Evolutionary conservation across 768 basidiomycete genomes (phyloP), one percentile per base, ranked within the genome.

Genomic region (Chiua virens): DNA sequence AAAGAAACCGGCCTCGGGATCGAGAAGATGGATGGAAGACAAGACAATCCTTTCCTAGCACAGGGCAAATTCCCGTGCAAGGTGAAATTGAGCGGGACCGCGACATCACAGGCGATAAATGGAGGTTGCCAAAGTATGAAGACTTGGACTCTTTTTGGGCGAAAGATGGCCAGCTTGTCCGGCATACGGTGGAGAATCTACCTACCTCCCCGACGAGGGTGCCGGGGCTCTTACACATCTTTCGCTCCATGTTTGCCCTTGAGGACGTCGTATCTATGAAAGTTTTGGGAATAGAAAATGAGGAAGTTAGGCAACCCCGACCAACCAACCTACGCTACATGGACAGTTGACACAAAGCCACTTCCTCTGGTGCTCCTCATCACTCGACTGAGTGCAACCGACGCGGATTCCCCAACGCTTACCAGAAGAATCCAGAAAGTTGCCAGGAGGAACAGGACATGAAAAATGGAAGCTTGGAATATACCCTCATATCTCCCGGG

Each of bases 401-500:
- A 63, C 13, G 58, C 63, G 3, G 55, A 61, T 1, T 75, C 82
- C 40, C 56, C 57, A 6, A 58, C 23, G 5, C 60, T 82, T 15
- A 52, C 81, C 8, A 52, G 40, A 8, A 66, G 56, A 37, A 60
- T 80, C 8, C 62, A 68, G 46, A 58, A 65, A 35, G 56, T 66
- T 10, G 77, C 79, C n/a, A 59, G 50, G 36, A 61, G 67, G 30
- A 54, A 67, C 47, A 66, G 66, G 4, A 59, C 77, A 43, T 56
- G 65, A 18, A 69, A 50, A 28, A 60, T 83, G 25, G 81, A 82
- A 53, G 60, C 76, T 3, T 82, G 80, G 75, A 77, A 76, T 53
- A 46, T 81, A 23, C 68, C 74, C 2, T 30, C 51, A 11, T 53
- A 75, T 17, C 53, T 81, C 27, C 39, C 61, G 42, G 46, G 49